These are phyloP conservation scores for Vigna angularis DNA, from an alignment of 306 rosid genomes.

Conservation along the genomic window DNA sequence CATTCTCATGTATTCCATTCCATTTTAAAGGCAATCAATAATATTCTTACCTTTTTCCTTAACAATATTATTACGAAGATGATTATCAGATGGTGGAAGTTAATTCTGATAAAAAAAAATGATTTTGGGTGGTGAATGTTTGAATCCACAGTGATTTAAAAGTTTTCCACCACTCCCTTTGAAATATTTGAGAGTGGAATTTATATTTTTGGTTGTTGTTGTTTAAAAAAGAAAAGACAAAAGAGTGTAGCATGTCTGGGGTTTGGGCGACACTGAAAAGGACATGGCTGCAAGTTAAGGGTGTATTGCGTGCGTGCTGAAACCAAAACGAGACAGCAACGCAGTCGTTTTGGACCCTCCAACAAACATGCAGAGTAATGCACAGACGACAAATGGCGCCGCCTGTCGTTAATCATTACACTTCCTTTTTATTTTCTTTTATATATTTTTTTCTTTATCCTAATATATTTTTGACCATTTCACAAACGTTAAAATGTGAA, in stretches of 20 bases:
- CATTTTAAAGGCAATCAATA: too few species aligned
- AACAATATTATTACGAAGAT: too few species aligned
- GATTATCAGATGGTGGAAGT: too few species aligned
- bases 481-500: too few species aligned
- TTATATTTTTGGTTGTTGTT: not conserved
- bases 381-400: not conserved
- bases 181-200: not conserved
- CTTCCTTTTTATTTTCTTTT: not conserved
- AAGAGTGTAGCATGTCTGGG: slow-evolving; percentile 5
- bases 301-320: not conserved
- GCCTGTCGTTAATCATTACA: not conserved
- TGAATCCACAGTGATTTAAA: too few species aligned
- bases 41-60: too few species aligned
- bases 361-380: not conserved
- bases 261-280: slow-evolving; percentile 47
- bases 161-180: not conserved
- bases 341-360: slow-evolving; percentile 37
- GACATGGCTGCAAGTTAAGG: slow-evolving; percentile 31
- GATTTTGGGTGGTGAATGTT: too few species aligned
- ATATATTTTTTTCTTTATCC: too few species aligned
- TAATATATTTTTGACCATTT: too few species aligned
- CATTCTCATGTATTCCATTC: not conserved
- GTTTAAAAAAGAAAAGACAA: not conserved
- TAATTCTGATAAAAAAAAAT: too few species aligned
- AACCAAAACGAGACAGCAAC: slow-evolving; percentile 8